Percentiles rank a stretch among this genome's conserved stretches.
phyloP scores from a whole-genome alignment of 2,329 filamentous ascomycete species.

The Colletotrichum scovillei region DNA sequence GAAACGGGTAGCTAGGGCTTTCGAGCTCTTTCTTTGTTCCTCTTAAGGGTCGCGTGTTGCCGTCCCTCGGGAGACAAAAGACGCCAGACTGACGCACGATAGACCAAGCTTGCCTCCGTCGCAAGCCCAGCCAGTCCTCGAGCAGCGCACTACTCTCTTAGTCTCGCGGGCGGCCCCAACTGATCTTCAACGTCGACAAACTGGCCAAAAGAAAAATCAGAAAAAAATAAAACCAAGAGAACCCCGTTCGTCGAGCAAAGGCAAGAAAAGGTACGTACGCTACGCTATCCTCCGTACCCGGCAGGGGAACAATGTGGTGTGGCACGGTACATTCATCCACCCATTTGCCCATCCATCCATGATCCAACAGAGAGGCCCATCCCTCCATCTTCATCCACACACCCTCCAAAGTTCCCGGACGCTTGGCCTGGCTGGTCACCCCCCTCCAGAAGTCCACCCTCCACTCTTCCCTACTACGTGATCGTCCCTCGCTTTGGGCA shows the following conservation, averaged over 20 bases:
- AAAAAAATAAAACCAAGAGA: constrained; percentile 8
- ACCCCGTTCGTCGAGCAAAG: neutral
- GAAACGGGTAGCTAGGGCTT: neutral
- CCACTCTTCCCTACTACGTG: constrained; percentile 31
- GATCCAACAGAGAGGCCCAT: too few species aligned
- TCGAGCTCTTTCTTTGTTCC: constrained; percentile 27
- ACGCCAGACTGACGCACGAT: constrained; percentile 31
- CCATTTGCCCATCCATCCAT: neutral
- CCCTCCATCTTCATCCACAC: neutral
- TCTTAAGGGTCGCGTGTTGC: neutral
- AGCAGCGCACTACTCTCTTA: constrained; percentile 21
- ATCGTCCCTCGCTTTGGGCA: constrained; percentile 36
- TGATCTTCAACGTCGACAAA: constrained; percentile 33
- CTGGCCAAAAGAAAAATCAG: constrained; percentile 8
- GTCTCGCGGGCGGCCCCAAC: constrained; percentile 22
- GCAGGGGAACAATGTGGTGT: constrained; percentile 6
- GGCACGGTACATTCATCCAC: constrained; percentile 11
- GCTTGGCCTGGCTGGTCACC: constrained; percentile 18
- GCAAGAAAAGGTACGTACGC: constrained; percentile 9
- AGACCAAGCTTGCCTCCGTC: constrained; percentile 32
- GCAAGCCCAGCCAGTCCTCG: constrained; percentile 10
- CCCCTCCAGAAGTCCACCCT: neutral
- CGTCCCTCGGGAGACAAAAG: constrained; percentile 29
- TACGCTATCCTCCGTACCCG: neutral
- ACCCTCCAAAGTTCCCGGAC: constrained; percentile 31